Conservation (phyloP, 2,329 filamentous ascomycete species). For the Thermoascus crustaceus region DNA sequence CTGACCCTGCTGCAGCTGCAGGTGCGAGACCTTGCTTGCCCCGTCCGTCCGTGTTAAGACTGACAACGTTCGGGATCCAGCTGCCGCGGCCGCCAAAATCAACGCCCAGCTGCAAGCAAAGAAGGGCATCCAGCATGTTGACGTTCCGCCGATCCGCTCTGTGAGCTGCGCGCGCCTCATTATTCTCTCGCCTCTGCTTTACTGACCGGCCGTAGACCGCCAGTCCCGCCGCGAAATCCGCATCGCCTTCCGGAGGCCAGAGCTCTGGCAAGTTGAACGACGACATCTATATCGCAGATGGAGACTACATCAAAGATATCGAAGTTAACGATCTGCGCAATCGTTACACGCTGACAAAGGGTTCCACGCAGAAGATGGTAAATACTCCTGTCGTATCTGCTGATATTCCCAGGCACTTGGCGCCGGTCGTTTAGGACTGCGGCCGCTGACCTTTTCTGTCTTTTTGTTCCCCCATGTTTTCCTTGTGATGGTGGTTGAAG, state of each 20-base stretch:
- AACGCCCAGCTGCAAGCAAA: constrained; percentile 77
- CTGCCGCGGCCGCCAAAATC: constrained; percentile 81
- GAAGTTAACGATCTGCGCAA: constrained; percentile 98
- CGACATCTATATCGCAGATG: constrained; percentile 90
- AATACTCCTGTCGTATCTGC: constrained; percentile 67
- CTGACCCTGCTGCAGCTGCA: constrained; percentile 68
- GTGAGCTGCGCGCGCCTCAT: constrained; percentile 30
- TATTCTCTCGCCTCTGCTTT: constrained; percentile 10
- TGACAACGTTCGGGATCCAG: constrained; percentile 35
- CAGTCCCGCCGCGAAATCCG: constrained; percentile 48
- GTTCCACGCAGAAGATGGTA: constrained; percentile 99
- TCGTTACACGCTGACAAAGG: constrained; percentile 93
- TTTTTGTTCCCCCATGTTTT: constrained; percentile 26
- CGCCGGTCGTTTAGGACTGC: constrained; percentile 30
- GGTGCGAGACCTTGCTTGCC: constrained; percentile 43
- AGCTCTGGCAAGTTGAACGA: constrained; percentile 59
- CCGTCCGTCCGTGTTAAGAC: constrained; percentile 3
- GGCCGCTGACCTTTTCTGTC: constrained; percentile 26
- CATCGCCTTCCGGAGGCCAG: constrained; percentile 42
- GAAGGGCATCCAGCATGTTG: constrained; percentile 83
- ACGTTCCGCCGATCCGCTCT: constrained; percentile 70
- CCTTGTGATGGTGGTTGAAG: constrained; percentile 54
- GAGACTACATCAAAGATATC: constrained; percentile 97
- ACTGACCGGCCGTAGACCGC: constrained; percentile 26
- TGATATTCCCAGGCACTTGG: constrained; percentile 51